phyloP scores from a whole-genome alignment of 805 yeast species.

The Wickerhamomyces alni region DNA sequence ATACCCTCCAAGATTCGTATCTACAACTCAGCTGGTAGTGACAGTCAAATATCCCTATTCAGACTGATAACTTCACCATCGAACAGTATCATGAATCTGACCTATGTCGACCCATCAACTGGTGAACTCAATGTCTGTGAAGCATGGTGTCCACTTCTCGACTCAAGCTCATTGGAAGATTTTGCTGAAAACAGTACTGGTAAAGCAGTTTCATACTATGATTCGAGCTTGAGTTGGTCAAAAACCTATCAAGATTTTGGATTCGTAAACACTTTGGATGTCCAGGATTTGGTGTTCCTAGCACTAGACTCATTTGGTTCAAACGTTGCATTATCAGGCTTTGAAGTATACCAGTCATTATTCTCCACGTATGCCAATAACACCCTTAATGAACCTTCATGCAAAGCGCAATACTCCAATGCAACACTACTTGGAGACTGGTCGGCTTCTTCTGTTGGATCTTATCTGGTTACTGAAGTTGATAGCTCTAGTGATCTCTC shows the following conservation, averaged over 20 bases:
- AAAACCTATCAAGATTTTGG: conserved; percentile 72
- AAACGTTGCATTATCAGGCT: conserved; percentile 63
- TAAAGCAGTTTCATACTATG: conserved; percentile 19
- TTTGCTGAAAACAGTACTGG: conserved; percentile 5
- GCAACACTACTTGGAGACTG: conserved; percentile 26
- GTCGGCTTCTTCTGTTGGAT: conserved; percentile 24
- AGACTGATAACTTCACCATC: conserved; percentile 74
- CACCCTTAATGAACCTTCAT: conserved; percentile 60
- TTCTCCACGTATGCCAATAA: conserved; percentile 69
- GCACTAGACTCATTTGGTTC: conserved; percentile 64
- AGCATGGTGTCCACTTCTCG: conserved; percentile 78
- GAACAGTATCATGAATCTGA: conserved; percentile 85
- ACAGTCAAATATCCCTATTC: conserved; percentile 49
- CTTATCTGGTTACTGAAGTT: conserved; percentile 29
- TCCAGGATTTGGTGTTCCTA: conserved; percentile 56
- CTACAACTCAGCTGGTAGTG: conserved; percentile 48
- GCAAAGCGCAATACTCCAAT: conserved; percentile 31
- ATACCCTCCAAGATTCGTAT: conserved; percentile 70
- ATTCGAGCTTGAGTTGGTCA: conserved; percentile 31
- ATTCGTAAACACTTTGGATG: conserved; percentile 61
- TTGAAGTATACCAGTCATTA: conserved; percentile 56
- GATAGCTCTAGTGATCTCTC: conserved; percentile 23
- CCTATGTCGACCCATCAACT: conserved; percentile 72
- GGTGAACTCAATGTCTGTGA: conserved; percentile 63
- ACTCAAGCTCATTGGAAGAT: conserved; percentile 28